Percentiles rank a stretch among this genome's conserved stretches.
Evolutionary conservation across 139 green algal genomes (phyloP).

Genomic region (Chlamydomonas schloesseri): DNA sequence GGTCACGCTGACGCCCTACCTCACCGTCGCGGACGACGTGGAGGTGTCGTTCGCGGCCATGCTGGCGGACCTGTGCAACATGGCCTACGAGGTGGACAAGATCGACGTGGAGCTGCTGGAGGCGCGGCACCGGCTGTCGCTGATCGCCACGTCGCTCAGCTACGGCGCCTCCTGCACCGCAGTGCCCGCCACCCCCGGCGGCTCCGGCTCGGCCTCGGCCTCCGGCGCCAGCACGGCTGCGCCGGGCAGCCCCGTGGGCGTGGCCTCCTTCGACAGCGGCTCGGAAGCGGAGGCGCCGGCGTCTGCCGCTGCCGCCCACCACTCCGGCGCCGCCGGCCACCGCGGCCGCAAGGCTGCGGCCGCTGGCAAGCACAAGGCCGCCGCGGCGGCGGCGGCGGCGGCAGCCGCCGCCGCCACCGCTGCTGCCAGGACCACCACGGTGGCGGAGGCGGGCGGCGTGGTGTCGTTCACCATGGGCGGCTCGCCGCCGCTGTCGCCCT

Average conservation of each 20-base stretch:
- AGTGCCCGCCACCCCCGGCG: neutral
- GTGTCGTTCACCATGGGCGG: constrained; percentile 28
- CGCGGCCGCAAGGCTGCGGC: no score
- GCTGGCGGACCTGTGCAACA: constrained; percentile 62
- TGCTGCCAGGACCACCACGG: neutral
- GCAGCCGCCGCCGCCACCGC: neutral
- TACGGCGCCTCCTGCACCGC: neutral
- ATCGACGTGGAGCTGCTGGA: constrained; percentile 24
- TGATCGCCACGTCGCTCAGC: constrained; percentile 49
- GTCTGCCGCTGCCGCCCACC: no score
- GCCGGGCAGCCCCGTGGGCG: neutral
- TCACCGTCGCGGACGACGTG: constrained; percentile 32
- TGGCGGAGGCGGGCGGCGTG: neutral
- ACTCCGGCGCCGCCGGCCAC: no score
- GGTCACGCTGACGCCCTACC: constrained; percentile 31
- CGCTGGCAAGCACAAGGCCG: neutral
- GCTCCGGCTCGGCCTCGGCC: no score
- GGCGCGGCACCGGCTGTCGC: constrained; percentile 33
- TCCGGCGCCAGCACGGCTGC: neutral
- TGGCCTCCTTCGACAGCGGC: neutral
- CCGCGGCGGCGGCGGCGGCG: neutral
- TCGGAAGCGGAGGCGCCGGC: neutral
- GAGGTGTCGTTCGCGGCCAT: constrained; percentile 54
- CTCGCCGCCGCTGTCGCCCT: constrained; percentile 6
- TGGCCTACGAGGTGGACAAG: constrained; percentile 59